Evolutionary conservation across 2,329 filamentous ascomycete species (phyloP).

Genomic region (Neophaeococcomyces mojaviensis): DNA sequence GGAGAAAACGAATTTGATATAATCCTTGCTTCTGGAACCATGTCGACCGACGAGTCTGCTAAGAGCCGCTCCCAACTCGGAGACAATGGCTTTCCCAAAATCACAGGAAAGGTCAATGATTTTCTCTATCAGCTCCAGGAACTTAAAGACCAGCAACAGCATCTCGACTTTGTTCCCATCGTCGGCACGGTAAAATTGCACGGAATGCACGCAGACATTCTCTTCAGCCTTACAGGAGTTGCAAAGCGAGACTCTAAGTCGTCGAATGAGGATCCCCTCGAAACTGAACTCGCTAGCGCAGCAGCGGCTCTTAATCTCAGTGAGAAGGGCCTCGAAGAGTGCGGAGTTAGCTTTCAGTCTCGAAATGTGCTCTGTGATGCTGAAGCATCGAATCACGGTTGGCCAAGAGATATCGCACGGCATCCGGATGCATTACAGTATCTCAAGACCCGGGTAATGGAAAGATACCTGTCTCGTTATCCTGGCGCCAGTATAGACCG

Average conservation of each 20-base stretch:
- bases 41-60: too few species aligned
- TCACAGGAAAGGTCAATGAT: slow-evolving; percentile 1
- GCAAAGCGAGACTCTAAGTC: too few species aligned
- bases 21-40: too few species aligned
- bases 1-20: too few species aligned
- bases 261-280: too few species aligned
- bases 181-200: slow-evolving; percentile 5
- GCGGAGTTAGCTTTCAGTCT: not conserved
- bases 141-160: not conserved
- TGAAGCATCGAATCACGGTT: not conserved
- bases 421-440: not conserved
- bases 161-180: not conserved
- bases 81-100: not conserved
- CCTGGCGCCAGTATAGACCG: not conserved
- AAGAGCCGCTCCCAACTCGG: too few species aligned
- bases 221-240: not conserved
- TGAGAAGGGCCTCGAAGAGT: too few species aligned
- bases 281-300: too few species aligned
- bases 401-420: not conserved
- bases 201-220: slow-evolving; percentile 8
- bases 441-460: not conserved
- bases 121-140: not conserved
- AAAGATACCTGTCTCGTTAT: not conserved
- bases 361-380: not conserved
- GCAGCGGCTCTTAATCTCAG: too few species aligned